Base-by-base conservation (phyloP, 2,329 filamentous ascomycete species). In the Scedosporium apiospermum region DNA sequence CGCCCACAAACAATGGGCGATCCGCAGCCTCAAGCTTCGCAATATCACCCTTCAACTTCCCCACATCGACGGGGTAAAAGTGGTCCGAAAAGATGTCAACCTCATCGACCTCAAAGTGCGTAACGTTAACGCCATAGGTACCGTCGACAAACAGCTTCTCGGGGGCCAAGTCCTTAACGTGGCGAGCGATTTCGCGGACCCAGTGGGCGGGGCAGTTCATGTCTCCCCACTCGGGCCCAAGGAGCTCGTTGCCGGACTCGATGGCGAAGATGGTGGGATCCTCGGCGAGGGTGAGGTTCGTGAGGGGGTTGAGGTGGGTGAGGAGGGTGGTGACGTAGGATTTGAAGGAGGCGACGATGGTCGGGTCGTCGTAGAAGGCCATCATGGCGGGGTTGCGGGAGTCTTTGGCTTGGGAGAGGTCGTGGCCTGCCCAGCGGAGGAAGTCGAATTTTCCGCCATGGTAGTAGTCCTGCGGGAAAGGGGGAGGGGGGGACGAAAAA, bases 391-490 rank as follows among this genome's bases (percentile, higher is more conserved):
- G 74, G 65, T 78, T 75, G 27, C 67, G 71, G 14, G 71, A 69
- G 58, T 75, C 71, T 6, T 63, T 68, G 14, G 66, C n/a, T 55
- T 55, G 51, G 7, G 51, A 23, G 51, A 55, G 21, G 51, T 55
- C 23, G 67, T 77, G 73, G 6, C 78, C 78, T 18, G 70, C 71
- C 74, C 75, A 81, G 26, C 78, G 75, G 34, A 80, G 70, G 67
- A 80, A 81, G 65, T 73, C 72, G 69, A 77, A 80, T 67, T 80
- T 80, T 6, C 78, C 79, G 23, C 78, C 78, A 64, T 80, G 78
- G 68, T 80, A 81, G 65, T 80, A 80, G 66, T 80, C 75, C 71
- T 76, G 41, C 14, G 23, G 16, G 42, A 14, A 14, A 5, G 21
- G 53, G 53, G 3, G 4, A 12, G 53, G 6, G n/a, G n/a, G n/a